Evolutionary conservation across 495 filamentous ascomycete genomes (phyloP), one percentile per base, ranked within the genome.

Genomic region (Penicillium steckii): DNA sequence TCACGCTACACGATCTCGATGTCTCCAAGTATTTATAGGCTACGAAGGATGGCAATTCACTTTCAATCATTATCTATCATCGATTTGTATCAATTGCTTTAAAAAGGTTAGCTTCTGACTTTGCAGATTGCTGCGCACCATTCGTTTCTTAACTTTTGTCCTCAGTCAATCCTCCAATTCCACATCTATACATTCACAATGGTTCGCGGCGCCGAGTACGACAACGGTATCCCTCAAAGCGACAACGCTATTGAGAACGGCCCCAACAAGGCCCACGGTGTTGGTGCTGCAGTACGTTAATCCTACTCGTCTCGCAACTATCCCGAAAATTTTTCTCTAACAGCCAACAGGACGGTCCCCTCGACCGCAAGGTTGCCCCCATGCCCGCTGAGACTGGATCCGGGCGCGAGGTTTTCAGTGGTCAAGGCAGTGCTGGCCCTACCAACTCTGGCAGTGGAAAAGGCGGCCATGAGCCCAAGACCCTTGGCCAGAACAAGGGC

Each of bases 171-270:
- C 19, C 8, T 37, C 32, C 24, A 44, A 21, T 46, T 33, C 23
- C 21, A 49, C 35, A 46, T 35, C 37, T 56, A 46, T 6, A 33
- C 32, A 40, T 33, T 55, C 69, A 73, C 27, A 52, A 80, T 80
- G 77, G 68, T 70, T 63, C 76, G 76, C 61, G 77, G 77, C 62
- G 75, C 74, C 42, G 71, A 78, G 32, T 80, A 68, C 68, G 72
- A 76, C 51, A 71, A 80, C 61, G 66, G 67, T 35, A 50, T 77
- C 56, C 70, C 70, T 52, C 70, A 75, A 38, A 74, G 73, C 59
- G 78, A 80, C 57, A 79, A 80, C 61, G 58, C 75, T 27, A 69
- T 80, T 33, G 79, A 79, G 47, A 53, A 69, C 26, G 75, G 71
- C 42, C 55, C 69, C 24, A 76, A 50, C 48, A 75, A 76, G 62